Percentiles rank a stretch among this genome's conserved stretches.
Conservation (phyloP, 73 alveolate genomes). For the Paraurostyla sp. region DNA sequence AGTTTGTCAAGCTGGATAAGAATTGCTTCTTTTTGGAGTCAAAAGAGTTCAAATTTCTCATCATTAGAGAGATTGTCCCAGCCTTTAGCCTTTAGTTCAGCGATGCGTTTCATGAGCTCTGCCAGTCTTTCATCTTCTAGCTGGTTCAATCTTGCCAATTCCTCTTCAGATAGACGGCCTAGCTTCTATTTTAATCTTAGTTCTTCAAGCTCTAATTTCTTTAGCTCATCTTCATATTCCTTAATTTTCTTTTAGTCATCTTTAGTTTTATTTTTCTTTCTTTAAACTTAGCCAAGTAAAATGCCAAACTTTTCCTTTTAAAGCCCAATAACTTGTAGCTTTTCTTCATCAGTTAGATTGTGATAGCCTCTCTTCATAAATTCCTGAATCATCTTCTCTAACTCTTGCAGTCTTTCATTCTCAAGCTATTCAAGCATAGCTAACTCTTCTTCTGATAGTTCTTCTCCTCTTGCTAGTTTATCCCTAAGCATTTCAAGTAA, state of each 20-base stretch:
- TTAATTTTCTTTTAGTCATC: background rate
- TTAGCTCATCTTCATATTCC: background rate
- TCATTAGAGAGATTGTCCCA: background rate
- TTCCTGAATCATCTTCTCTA: background rate
- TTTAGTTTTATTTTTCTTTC: background rate
- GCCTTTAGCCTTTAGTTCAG: background rate
- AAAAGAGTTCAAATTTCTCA: conserved; percentile 5
- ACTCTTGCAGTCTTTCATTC: background rate
- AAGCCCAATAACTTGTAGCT: background rate
- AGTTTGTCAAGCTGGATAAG: background rate
- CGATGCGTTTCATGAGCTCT: background rate
- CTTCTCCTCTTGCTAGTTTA: conserved; percentile 1
- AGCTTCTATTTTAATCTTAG: background rate
- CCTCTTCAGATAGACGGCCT: background rate
- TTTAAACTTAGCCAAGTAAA: background rate
- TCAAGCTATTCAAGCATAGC: conserved; percentile 22
- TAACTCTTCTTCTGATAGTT: background rate
- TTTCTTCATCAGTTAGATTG: background rate
- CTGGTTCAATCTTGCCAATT: background rate
- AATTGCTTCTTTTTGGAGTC: background rate
- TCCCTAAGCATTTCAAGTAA: background rate
- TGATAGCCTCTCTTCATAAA: background rate
- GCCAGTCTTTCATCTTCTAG: background rate
- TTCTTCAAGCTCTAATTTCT: background rate
- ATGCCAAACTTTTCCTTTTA: background rate